Base-by-base conservation (phyloP, 2,329 filamentous ascomycete genomes). In the Metarhizium brunneum region DNA sequence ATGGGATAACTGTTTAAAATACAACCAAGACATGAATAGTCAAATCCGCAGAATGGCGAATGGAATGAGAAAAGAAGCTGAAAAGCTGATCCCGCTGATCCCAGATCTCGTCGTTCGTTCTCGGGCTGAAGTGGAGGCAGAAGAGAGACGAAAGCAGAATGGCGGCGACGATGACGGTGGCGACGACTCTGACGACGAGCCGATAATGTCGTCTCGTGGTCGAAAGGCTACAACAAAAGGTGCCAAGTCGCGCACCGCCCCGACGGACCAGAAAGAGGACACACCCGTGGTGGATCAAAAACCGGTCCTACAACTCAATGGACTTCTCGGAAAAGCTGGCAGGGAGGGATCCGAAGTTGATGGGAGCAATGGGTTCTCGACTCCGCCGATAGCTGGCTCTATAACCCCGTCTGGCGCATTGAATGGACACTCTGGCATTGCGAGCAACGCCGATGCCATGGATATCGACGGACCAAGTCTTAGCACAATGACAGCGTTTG, bases 191-290 rank as follows among this genome's bases (percentile, higher is more conserved):
- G 92, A 97, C 65, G 92, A 97, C 67, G 92, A 96, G 71, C 94
- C 94, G 8, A 97, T 99, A 66, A 97, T 97, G 89, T 94, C 94
- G 56, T 96, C 92, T 52, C 84, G 94, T 61, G 94, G 94, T 54
- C 86, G 94, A 48, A 96, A 92, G 68, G 89, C 91, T 16, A 66
- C 68, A 3, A 88, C 89, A 62, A 92, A 88, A 66, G 87, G 90
- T 25, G 84, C 85, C 59, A 85, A 87, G 63, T 85, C 87, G 20
- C 83, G 90, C 53, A 92, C 90, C 64, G 86, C 88, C 2, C 84
- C 83, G 25, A 77, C 82, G 50, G 86, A 87, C 56, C 83, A 84
- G 60, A 86, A 88, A 60, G 90, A 96, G 68, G 86, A 85, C 49
- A 94, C 92, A 0, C 88, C 92, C 14, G 83, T 77, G 50, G 76